These are phyloP conservation scores for Chlorella sp. DNA, from an alignment of 139 green algal species.

Conservation along the genomic window DNA sequence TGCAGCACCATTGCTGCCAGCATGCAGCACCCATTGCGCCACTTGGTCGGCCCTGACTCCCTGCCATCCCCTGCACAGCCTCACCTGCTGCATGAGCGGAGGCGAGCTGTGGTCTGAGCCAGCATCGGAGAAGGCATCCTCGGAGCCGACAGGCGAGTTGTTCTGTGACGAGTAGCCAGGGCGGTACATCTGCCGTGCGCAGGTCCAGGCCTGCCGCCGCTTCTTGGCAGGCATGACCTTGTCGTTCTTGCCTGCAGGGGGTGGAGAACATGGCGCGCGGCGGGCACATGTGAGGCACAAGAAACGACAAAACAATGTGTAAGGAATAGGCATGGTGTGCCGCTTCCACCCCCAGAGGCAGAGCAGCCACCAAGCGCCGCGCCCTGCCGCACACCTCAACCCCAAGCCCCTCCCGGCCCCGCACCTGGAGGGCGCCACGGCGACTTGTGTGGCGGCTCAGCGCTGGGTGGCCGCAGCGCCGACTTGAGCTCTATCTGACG, in stretches of 20 bases:
- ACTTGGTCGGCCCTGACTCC: neutral
- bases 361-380: neutral
- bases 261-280: too few species aligned
- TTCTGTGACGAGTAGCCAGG: conserved; percentile 20
- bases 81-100: neutral
- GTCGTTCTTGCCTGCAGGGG: conserved; percentile 37
- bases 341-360: neutral
- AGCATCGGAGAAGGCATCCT: neutral
- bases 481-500: conserved; percentile 49
- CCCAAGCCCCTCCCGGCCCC: too few species aligned
- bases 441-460: conserved; percentile 18
- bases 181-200: conserved; percentile 15
- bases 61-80: neutral
- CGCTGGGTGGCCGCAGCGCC: conserved; percentile 16
- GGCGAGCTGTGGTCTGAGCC: conserved; percentile 5
- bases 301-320: neutral
- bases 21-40: neutral
- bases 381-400: neutral
- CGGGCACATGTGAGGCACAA: neutral
- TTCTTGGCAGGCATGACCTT: conserved; percentile 17
- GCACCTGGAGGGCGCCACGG: conserved; percentile 49
- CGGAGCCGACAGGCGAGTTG: neutral
- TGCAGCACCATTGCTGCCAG: neutral
- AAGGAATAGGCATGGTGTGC: neutral
- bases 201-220: conserved; percentile 9